Conservation (phyloP, 2,329 filamentous ascomycete genomes). For the Amesomyces nigricolor region DNA sequence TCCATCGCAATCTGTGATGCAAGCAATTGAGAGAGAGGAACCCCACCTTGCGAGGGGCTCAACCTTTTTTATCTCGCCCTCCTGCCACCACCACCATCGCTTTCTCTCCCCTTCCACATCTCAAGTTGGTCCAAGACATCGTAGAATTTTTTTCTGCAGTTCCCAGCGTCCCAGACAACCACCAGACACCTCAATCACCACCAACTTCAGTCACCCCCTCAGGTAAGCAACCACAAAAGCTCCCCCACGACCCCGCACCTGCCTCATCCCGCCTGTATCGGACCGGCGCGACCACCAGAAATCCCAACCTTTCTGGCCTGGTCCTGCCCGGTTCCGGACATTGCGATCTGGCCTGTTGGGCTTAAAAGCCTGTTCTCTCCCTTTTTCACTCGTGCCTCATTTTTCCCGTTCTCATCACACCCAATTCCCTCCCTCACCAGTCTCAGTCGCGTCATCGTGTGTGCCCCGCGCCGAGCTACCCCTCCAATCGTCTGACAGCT, state of each 20-base stretch:
- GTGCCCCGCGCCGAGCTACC: constrained; percentile 12
- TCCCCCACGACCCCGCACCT: constrained; percentile 24
- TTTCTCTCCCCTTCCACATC: constrained; percentile 10
- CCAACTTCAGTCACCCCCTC: constrained; percentile 6
- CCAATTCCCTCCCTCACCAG: constrained; percentile 1
- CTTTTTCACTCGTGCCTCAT: constrained; percentile 6
- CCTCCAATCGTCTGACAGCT: constrained; percentile 9
- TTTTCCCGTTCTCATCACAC: constrained; percentile 3
- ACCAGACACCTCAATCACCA: constrained; percentile 5
- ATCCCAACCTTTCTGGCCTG: constrained; percentile 10
- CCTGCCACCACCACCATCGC: constrained; percentile 25
- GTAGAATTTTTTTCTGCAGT: constrained; percentile 7
- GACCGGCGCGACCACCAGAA: constrained; percentile 20
- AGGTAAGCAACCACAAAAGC: constrained; percentile 19
- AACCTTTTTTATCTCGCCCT: constrained; percentile 28
- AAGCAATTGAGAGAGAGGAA: constrained; percentile 22
- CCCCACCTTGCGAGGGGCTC: constrained; percentile 27
- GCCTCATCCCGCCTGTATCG: constrained; percentile 25
- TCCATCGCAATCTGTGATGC: constrained; percentile 21
- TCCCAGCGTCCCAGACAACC: background rate
- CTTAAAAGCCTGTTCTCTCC: constrained; percentile 21
- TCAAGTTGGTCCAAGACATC: constrained; percentile 7
- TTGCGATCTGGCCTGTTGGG: constrained; percentile 5
- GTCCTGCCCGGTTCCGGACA: constrained; percentile 20
- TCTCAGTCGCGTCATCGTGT: background rate